Evolutionary conservation across 2,329 filamentous ascomycete genomes (phyloP), one percentile per base, ranked within the genome.

Genomic region (Diaporthe sp.): DNA sequence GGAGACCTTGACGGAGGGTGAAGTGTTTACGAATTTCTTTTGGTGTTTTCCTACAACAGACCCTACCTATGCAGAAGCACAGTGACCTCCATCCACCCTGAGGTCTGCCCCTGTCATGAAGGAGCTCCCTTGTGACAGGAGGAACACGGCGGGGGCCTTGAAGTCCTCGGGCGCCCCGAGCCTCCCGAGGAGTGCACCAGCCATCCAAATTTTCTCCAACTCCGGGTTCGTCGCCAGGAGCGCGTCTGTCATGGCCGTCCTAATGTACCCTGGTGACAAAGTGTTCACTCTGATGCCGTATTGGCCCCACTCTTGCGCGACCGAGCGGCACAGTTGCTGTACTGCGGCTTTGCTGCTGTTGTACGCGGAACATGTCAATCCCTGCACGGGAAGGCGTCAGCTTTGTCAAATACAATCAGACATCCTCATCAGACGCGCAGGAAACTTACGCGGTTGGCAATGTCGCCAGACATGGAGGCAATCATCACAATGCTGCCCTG

Each of bases 231-330:
- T 83, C 6, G 63, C 47, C 17, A 68, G 17, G 15, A 87, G 79
- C 63, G 82, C 82, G 58, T 87, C 84, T 5, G 85, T 87, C 86
- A 87, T 87, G 25, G 85, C 85, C 2, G 86, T 87, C 68, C 84
- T 81, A 73, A 88, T 87, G 73, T 88, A 87, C 2, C 92, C 91
- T 0, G 92, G 91, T 59, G 90, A 92, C 59, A 93, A 85, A 1
- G 90, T 92, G 81, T 93, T 93, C 75, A 93, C 88, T 12, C 92
- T 86, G 71, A 93, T 93, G 35, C 88, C 89, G 80, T 91, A 84
- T 72, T 86, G 82, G 27, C 90, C 91, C 90, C 90, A 92, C 83
- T 92, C 91, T 27, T 88, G 84, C 8, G 91, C 90, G 4, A 92
- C 83, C 66, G 90, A 91, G 53, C 90, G 86, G 27, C 84, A 88